Percentiles rank a stretch among this genome's conserved stretches.
phyloP scores from a whole-genome alignment of 148 eudicot genomes.

The Cornus florida region DNA sequence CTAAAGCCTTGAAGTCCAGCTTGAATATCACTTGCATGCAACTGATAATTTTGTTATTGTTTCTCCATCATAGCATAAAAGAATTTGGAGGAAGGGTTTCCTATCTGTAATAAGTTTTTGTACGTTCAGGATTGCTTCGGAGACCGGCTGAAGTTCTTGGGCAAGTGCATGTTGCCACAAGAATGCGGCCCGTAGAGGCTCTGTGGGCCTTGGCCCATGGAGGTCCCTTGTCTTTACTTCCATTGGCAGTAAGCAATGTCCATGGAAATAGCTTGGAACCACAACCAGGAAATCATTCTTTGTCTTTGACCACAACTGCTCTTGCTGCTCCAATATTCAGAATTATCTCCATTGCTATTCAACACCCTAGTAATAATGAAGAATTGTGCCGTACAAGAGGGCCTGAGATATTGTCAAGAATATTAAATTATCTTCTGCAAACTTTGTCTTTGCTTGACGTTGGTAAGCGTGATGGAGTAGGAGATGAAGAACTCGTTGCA shows the following conservation, averaged over 20 bases:
- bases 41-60: background rate
- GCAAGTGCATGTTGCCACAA: slow-evolving; percentile 94
- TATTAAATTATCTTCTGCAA: slow-evolving; percentile 74
- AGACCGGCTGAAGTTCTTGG: slow-evolving; percentile 99
- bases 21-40: background rate
- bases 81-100: background rate
- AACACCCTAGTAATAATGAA: slow-evolving; percentile 88
- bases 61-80: slow-evolving; percentile 5
- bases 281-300: slow-evolving; percentile 53
- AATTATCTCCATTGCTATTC: slow-evolving; percentile 83
- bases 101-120: slow-evolving; percentile 7
- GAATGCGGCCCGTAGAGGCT: slow-evolving; percentile 91
- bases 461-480: slow-evolving; percentile 68
- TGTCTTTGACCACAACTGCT: slow-evolving; percentile 64
- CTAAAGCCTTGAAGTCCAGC: slow-evolving; percentile 7
- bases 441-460: slow-evolving; percentile 68
- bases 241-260: slow-evolving; percentile 72
- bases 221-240: slow-evolving; percentile 95
- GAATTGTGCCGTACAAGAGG: slow-evolving; percentile 79
- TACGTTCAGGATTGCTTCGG: slow-evolving; percentile 64
- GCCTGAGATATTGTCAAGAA: slow-evolving; percentile 86
- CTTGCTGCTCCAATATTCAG: slow-evolving; percentile 96
- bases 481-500: slow-evolving; percentile 93
- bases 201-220: slow-evolving; percentile 97
- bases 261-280: slow-evolving; percentile 78